Base-by-base conservation (phyloP, 2,329 filamentous ascomycete species). In the Arthrobotrys sphaeroides region DNA sequence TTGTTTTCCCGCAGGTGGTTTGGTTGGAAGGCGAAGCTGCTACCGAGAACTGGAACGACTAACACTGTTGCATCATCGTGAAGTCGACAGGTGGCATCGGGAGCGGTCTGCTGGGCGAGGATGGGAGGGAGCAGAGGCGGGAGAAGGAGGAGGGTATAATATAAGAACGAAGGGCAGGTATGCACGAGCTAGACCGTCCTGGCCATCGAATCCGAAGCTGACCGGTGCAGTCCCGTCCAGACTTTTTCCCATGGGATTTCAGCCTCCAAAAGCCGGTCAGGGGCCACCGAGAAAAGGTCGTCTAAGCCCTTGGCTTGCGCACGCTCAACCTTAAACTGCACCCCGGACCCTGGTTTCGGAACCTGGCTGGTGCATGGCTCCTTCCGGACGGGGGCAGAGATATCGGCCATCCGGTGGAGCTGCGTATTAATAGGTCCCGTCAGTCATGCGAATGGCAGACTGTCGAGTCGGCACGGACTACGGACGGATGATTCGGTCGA, bases 291-390 rank as follows among this genome's bases (percentile, higher is more conserved):
- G n/a, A n/a, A n/a, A n/a, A 42, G 22, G 51, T 68, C 51, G 64
- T 68, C 64, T 68, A 68, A 68, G 51, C 40, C 64, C 57, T 68
- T 55, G 60, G 43, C 60, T 66, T 68, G 64, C 64, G 64, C 55
- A 40, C 20, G n/a, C 38, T 57, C 40, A 68, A 68, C 64, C 51
- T 68, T 68, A 68, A 60, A 60, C 51, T 49, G 5, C 6, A 68
- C 40, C 51, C 51, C 31, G 49, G 64, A 66, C 31, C 61, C 61
- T 26, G 38, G 47, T 38, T 33, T 31, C 33, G 33, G 10, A 24
- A 42, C 33, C 24, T 42, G 53, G 36, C 33, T 18, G 20, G 18
- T 28, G 38, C 18, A 47, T 49, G 42, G 18, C 24, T 7, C 42
- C 42, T 31, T 62, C 42, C 38, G 18, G 49, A 18, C 13, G 12